These are phyloP conservation scores for Metschnikowia borealis DNA, from an alignment of 805 yeast genomes.

Conservation along the genomic window DNA sequence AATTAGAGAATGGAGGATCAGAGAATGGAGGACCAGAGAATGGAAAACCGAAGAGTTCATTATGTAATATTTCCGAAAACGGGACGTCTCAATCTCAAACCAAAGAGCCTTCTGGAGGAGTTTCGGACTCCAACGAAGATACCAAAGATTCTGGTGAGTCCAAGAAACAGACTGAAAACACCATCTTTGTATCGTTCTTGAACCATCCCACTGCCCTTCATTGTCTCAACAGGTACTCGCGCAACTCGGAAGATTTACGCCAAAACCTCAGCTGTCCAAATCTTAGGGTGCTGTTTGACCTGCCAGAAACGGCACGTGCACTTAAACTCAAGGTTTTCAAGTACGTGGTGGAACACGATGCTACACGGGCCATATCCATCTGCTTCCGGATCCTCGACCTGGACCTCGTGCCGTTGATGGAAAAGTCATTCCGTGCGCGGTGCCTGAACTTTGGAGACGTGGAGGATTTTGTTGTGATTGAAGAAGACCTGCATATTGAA, in stretches of 20 bases:
- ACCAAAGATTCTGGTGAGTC: no score
- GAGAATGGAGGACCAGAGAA: no score
- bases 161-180: background rate
- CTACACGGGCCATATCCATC: constrained; percentile 33
- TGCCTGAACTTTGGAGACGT: constrained; percentile 40
- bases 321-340: constrained; percentile 39
- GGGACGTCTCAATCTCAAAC: no score
- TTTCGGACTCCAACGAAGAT: background rate
- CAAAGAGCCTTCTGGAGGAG: no score
- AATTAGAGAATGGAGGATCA: no score
- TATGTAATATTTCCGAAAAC: no score
- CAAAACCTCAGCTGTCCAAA: constrained; percentile 2
- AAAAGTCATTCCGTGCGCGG: constrained; percentile 23
- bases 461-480: constrained; percentile 26
- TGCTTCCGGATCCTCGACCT: constrained; percentile 9
- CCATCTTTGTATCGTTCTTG: constrained; percentile 19
- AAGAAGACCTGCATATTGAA: constrained; percentile 10
- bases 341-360: constrained; percentile 36
- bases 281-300: background rate
- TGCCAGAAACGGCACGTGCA: constrained; percentile 8
- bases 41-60: no score
- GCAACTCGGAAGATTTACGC: constrained; percentile 22
- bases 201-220: constrained; percentile 31
- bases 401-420: constrained; percentile 15
- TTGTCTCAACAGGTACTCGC: constrained; percentile 31